Evolutionary conservation across 257 asterid species (phyloP).

Genomic region (Lithospermum erythrorhizon): DNA sequence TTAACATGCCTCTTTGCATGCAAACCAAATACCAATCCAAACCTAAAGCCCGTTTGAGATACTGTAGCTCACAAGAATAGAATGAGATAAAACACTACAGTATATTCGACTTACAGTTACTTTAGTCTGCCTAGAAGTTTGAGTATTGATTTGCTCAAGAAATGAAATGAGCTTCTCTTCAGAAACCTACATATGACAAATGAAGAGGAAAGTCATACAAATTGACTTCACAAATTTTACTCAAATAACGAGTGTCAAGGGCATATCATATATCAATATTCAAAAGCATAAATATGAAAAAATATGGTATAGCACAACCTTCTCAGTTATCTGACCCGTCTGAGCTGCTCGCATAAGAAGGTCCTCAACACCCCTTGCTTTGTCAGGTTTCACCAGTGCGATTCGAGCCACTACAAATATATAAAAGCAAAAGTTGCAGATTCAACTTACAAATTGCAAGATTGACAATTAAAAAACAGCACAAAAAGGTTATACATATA

Average conservation of each 20-base stretch:
- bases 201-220: neutral
- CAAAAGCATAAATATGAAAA: neutral
- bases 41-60: neutral
- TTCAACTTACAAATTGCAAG: neutral
- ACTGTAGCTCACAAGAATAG: neutral
- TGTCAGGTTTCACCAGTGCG: constrained; percentile 92
- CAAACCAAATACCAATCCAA: too few relatives aligned
- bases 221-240: neutral
- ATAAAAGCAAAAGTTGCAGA: constrained; percentile 3
- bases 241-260: neutral
- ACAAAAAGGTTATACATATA: neutral
- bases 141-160: constrained; percentile 94
- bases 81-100: neutral
- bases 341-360: constrained; percentile 81
- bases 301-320: constrained; percentile 30
- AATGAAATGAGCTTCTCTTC: constrained; percentile 82
- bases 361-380: constrained; percentile 98
- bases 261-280: neutral
- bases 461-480: neutral
- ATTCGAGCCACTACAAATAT: constrained; percentile 78
- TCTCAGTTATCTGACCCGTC: constrained; percentile 74
- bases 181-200: constrained; percentile 44
- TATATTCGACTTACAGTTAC: constrained; percentile 61
- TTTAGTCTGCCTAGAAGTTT: constrained; percentile 83
- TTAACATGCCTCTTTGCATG: too few relatives aligned